Evolutionary conservation across 108 stramenopile genomes (phyloP), one percentile per base, ranked within the genome.

Genomic region (Cylindrotheca fusiformis): DNA sequence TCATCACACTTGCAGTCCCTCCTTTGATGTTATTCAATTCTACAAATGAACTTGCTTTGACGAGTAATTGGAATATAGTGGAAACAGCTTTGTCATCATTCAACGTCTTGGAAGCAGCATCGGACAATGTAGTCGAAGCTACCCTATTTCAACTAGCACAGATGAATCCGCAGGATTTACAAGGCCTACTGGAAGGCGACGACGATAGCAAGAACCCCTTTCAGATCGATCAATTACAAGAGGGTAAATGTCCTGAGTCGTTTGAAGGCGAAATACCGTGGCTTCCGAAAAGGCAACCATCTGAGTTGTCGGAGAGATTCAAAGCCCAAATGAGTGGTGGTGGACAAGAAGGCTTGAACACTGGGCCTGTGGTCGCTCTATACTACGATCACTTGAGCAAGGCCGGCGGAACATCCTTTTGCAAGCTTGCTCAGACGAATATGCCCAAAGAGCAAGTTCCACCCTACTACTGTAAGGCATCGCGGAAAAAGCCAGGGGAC

Each of bases 301-400:
- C 14, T 10, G 36, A 41, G 14, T n/a, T n/a, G n/a, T n/a, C n/a
- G n/a, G n/a, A 41, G 14, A 41, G 36, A 41, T 6, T 41, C 14
- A 14, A 6, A 41, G 14, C 10, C 36, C 6, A 41, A 41, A 41
- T 14, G 14, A 41, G n/a, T n/a, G n/a, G 6, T 41, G 36, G 14
- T 6, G 36, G 14, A 41, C 6, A 41, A 41, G 36, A 41, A 41
- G 6, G 14, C 36, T 41, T n/a, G n/a, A n/a, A n/a, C n/a, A n/a
- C n/a, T n/a, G n/a, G n/a, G n/a, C 36, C 36, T 41, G 14, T 41
- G 6, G 36, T 14, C 6, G 36, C 36, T 60, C 52, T 89, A 0
- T 86, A 86, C 56, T 86, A 84, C 55, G 84, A 89, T 48, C 88
- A 89, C 53, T 72, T 89, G 60, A 62, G 88, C 45, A 89, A 89